A percentile compares a stretch with the other conserved stretches of the same genome.
Conservation (phyloP, 169 alveolate species). For the Eimeria necatrix region DNA sequence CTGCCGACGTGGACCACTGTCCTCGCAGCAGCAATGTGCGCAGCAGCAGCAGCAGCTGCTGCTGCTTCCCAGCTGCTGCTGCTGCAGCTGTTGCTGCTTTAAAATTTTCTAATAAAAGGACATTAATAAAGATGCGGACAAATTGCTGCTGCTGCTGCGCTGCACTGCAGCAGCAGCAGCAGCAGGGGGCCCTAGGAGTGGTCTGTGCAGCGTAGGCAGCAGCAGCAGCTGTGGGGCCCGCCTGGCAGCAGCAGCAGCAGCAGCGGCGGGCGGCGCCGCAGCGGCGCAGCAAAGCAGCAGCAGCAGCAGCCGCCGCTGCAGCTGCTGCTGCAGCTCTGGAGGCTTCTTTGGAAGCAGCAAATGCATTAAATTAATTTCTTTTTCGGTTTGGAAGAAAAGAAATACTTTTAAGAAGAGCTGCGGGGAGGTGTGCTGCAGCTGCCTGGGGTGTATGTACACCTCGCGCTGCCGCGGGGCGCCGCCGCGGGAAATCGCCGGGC, state of each 20-base stretch:
- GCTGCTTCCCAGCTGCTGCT: neutral
- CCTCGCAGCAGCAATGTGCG: neutral
- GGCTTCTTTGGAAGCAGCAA: neutral
- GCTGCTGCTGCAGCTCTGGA: neutral
- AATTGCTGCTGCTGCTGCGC: neutral
- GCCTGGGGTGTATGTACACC: neutral
- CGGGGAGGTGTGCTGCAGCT: neutral
- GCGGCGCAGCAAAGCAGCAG: conserved; percentile 40
- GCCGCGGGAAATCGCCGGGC: neutral
- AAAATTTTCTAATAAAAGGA: neutral
- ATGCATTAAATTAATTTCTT: neutral
- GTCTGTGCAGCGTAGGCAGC: neutral
- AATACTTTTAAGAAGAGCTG: too few relatives aligned
- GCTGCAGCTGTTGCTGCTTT: conserved; percentile 14
- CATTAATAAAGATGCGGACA: neutral
- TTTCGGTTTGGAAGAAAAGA: neutral
- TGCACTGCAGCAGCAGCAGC: neutral
- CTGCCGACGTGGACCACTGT: conserved; percentile 44
- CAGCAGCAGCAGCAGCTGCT: conserved; percentile 45
- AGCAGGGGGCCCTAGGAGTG: neutral
- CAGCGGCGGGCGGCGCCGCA: conserved; percentile 12
- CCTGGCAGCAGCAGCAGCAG: conserved; percentile 48
- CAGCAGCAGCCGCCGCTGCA: conserved; percentile 28
- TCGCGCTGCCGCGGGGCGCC: neutral
- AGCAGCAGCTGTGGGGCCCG: conserved; percentile 48